Base-by-base conservation (phyloP, 2,329 filamentous ascomycete species). In the Aspergillus pseudonomiae region DNA sequence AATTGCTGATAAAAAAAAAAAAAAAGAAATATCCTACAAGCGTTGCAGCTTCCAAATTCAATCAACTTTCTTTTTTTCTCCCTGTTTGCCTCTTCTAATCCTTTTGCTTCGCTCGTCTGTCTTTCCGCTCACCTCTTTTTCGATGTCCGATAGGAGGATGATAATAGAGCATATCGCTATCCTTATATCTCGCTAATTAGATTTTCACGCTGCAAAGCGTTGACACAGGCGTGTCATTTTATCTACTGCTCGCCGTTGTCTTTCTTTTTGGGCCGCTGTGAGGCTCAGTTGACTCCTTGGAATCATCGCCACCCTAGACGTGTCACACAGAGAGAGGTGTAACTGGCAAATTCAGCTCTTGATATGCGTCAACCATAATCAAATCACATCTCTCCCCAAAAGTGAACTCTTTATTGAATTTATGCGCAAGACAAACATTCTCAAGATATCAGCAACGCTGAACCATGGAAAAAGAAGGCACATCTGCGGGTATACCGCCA, bases 381-480 rank as follows among this genome's bases (percentile, higher is more conserved):
- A 10, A n/a, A 12, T 55, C 12, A 30, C 19, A n/a, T 19, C 21
- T 21, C 36, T 26, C 24, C 32, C 28, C 21, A 34, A 39, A 26
- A 10, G 26, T 12, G 24, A 26, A 5, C 28, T n/a, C 16, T n/a
- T 28, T 16, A 50, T 26, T 19, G 24, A 53, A 52, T 16, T 26
- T 32, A 32, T 24, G 34, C 26, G 46, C 34, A 59, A 21, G 28
- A 26, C 53, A 24, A 28, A n/a, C 11, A 32, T 28, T 52, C 28
- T 34, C 9, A 52, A 21, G 26, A 32, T 52, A 52, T 34, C 10
- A 19, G 5, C 26, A n/a, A 24, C 19, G 14, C 28, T 14, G 36
- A 62, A 21, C 14, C 9, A 61, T 66, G 64, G 60, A 43, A 48
- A 61, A 63, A 19, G 64, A 60, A 45, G 30, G 39, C 32, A 34